Percentiles rank a stretch among this genome's conserved stretches.
Conservation (phyloP, 495 filamentous ascomycete genomes). For the Penicillium robsamsonii region DNA sequence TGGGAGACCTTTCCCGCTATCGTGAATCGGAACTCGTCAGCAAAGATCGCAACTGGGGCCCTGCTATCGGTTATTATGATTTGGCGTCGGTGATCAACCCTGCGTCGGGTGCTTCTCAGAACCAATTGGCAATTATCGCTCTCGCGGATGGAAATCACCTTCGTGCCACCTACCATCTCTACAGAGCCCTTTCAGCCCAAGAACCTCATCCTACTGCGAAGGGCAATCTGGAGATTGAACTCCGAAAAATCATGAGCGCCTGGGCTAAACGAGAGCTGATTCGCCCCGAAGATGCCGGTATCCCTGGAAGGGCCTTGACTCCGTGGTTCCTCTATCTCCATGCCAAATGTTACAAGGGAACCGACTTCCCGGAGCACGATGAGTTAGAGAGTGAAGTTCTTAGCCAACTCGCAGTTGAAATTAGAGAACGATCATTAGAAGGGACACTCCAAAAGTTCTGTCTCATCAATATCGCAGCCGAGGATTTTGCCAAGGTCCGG, state of each 20-base stretch:
- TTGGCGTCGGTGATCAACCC: conserved; percentile 78
- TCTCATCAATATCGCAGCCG: conserved; percentile 81
- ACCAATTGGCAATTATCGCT: conserved; percentile 85
- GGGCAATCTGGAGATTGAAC: conserved; percentile 75
- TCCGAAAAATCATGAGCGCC: conserved; percentile 64
- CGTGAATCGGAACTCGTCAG: conserved; percentile 65
- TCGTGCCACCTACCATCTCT: conserved; percentile 82
- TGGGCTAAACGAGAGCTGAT: conserved; percentile 62
- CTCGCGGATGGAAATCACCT: conserved; percentile 73
- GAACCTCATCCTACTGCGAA: conserved; percentile 70
- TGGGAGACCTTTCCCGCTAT: conserved; percentile 91
- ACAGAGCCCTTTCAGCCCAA: conserved; percentile 70
- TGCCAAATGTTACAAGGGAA: conserved; percentile 74
- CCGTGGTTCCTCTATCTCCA: conserved; percentile 88
- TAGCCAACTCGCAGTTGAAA: conserved; percentile 66
- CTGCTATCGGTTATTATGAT: conserved; percentile 79
- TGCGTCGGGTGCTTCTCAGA: conserved; percentile 73
- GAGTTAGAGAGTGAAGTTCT: conserved; percentile 87
- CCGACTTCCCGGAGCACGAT: conserved; percentile 66
- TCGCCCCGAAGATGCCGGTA: conserved; percentile 49
- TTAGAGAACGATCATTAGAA: conserved; percentile 67
- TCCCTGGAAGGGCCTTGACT: conserved; percentile 54
- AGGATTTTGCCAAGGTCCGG: conserved; percentile 63
- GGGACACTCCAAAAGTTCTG: conserved; percentile 73
- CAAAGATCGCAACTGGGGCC: conserved; percentile 73